Percentiles rank a stretch among this genome's conserved stretches.
Evolutionary conservation across 2,329 filamentous ascomycete genomes (phyloP).

Genomic region (Bipolaris bicolor): DNA sequence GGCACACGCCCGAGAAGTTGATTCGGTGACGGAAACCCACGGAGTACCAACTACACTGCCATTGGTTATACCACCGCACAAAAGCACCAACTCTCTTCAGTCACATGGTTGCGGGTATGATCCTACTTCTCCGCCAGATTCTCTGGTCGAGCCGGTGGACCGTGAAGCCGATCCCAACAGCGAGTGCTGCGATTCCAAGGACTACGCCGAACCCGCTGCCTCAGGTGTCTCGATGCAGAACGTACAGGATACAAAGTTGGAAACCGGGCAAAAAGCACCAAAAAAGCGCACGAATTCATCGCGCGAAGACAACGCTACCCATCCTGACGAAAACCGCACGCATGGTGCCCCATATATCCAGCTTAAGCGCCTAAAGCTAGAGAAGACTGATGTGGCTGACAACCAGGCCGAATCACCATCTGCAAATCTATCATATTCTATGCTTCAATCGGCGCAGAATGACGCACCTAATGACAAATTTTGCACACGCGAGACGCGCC

Average conservation of each 20-base stretch:
- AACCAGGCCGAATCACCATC: background rate
- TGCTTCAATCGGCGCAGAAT: background rate
- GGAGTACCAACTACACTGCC: background rate
- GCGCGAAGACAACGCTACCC: background rate
- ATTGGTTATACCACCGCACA: conserved; percentile 6
- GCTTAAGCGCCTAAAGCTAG: conserved; percentile 8
- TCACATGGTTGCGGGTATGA: background rate
- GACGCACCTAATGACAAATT: background rate
- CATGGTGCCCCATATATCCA: background rate
- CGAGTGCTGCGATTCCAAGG: background rate
- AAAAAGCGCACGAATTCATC: conserved; percentile 20
- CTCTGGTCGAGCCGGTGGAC: background rate
- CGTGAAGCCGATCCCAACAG: background rate
- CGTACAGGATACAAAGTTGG: background rate
- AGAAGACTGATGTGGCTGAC: background rate
- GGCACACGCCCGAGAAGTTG: background rate
- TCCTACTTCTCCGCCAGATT: background rate
- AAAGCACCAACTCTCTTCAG: conserved; percentile 4
- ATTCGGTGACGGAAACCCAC: background rate
- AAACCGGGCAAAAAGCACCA: background rate
- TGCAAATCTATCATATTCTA: background rate
- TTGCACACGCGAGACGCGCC: background rate
- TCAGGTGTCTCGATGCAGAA: background rate
- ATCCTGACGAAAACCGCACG: no score
- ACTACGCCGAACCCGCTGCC: background rate